Evolutionary conservation across 495 filamentous ascomycete genomes (phyloP), one percentile per base, ranked within the genome.

Genomic region (Clavariopsis aquatica): DNA sequence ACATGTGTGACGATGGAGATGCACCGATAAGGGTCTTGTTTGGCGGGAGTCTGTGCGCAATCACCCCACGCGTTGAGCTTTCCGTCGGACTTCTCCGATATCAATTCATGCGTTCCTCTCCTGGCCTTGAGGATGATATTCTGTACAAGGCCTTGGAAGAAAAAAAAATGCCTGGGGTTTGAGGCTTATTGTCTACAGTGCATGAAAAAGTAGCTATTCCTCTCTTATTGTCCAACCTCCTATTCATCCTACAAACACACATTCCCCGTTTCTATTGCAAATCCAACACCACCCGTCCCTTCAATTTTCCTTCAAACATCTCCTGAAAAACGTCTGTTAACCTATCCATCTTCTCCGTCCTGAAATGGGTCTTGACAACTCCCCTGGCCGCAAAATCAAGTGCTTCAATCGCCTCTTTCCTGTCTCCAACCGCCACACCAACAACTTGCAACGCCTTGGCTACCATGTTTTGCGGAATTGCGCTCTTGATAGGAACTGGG

Each of bases 381-480:
- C 70, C 70, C 26, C 69, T 46, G 3, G 69, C 69, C 20, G 84
- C 85, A 75, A 91, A 82, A 17, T 89, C 80, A 69, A 91, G 60
- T 6, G 80, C 79, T 74, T 90, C 87, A 62, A 87, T 83, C 2
- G 88, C 87, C 60, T 90, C 87, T 29, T 72, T 78, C 27, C 86
- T 79, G 68, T 83, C 84, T 0, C 88, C 87, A 6, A 90, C 87
- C 15, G 84, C 84, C 15, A 79, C 81, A 0, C 85, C 86, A 0
- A 84, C 79, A 72, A 91, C 84, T 26, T 74, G 81, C 27, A 78
- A 71, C 51, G 85, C 81, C 69, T 81, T 79, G 43, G 69, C 71
- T 27, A 90, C 73, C 51, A 91, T 71, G 1, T 64, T 38, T 0
- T 70, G 69, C 13, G 87, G 85, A 51, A 74, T 78, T 3, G 85